phyloP scores from a whole-genome alignment of 192 early-diverging fungal genomes.

The Backusella australiensis region DNA sequence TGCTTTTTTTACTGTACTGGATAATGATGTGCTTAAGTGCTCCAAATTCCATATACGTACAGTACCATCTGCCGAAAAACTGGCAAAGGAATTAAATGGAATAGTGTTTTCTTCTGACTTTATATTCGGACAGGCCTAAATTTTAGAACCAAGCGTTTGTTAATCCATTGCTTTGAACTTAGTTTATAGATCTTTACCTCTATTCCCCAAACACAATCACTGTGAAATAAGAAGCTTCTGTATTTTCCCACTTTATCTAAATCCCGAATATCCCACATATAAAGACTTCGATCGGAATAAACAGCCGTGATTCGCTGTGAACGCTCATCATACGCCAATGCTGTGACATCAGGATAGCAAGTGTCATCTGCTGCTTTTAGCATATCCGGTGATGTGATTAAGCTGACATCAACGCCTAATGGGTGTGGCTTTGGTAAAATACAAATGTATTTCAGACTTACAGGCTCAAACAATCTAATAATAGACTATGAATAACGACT shows the following conservation, averaged over 20 bases:
- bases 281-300: conserved; percentile 70
- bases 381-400: conserved; percentile 21
- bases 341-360: conserved; percentile 57
- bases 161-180: too few relatives aligned
- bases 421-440: conserved; percentile 72
- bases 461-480: conserved; percentile 69
- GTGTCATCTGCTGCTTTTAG: conserved; percentile 25
- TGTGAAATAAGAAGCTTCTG: conserved; percentile 65
- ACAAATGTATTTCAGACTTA: conserved; percentile 62
- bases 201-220: conserved; percentile 80
- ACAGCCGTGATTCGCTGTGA: conserved; percentile 54
- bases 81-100: conserved; percentile 57
- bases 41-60: conserved; percentile 81
- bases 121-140: conserved; percentile 10
- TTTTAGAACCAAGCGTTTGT: neutral
- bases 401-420: conserved; percentile 53
- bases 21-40: neutral
- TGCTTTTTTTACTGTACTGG: neutral
- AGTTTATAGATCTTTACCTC: conserved; percentile 49
- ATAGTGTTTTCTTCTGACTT: conserved; percentile 10
- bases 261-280: conserved; percentile 70
- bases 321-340: conserved; percentile 54
- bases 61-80: conserved; percentile 76
- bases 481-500: neutral
- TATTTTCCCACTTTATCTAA: conserved; percentile 50